Conservation (phyloP, 306 rosid species). For the Heteromeles arbutifolia region DNA sequence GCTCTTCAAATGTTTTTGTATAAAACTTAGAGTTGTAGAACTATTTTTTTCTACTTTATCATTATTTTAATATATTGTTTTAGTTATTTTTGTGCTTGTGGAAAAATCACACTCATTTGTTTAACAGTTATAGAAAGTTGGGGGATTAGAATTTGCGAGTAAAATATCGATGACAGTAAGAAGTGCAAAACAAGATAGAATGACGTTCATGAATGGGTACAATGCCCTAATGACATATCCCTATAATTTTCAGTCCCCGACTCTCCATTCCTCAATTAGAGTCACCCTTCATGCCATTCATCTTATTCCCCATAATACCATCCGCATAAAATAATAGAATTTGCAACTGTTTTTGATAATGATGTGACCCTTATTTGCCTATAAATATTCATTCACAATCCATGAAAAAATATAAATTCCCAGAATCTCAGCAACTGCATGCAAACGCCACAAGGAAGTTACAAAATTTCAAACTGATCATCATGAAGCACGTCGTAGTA, state of each 20-base stretch:
- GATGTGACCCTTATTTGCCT: not conserved
- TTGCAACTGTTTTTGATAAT: not conserved
- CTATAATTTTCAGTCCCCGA: not conserved
- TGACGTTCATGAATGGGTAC: too few species aligned
- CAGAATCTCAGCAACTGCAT: not conserved
- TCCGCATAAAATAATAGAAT: not conserved
- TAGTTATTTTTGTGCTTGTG: too few species aligned
- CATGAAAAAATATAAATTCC: not conserved
- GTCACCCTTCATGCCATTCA: not conserved
- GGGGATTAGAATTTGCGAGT: too few species aligned
- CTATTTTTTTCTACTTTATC: too few species aligned
- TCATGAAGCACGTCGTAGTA: conserved; percentile 18
- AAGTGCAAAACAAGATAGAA: too few species aligned
- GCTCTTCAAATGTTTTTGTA: too few species aligned
- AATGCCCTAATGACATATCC: not conserved
- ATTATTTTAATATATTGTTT: too few species aligned
- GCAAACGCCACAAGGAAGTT: not conserved
- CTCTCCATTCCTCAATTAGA: not conserved
- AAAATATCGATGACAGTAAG: too few species aligned
- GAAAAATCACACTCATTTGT: too few species aligned
- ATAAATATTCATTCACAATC: not conserved
- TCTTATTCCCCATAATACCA: not conserved
- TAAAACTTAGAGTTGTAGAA: too few species aligned
- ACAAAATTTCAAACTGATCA: not conserved
- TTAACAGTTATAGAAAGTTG: too few species aligned